Conservation (phyloP, 2,329 filamentous ascomycete genomes). For the Phialocephala sp. region DNA sequence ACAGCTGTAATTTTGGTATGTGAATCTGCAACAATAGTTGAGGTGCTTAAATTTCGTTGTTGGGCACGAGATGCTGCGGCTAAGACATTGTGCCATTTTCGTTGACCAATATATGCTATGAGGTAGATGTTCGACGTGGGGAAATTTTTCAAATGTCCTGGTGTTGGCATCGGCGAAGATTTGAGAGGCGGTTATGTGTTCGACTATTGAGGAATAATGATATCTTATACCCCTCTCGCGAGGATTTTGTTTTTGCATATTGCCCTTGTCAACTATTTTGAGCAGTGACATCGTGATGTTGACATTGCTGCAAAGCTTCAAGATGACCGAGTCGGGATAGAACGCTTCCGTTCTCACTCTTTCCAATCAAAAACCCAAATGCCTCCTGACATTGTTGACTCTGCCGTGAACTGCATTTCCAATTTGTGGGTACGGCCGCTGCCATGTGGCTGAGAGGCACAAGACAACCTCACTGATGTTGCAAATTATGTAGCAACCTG, state of each 20-base stretch:
- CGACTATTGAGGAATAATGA: not conserved
- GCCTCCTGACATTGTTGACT: not conserved
- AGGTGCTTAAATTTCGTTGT: not conserved
- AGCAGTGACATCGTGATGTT: not conserved
- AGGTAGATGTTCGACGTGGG: not conserved
- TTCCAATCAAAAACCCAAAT: not conserved
- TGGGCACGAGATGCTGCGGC: not conserved
- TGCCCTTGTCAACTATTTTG: not conserved
- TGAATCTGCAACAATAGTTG: not conserved
- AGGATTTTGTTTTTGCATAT: not conserved
- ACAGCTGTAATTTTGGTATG: not conserved
- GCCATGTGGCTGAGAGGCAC: not conserved
- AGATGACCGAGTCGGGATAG: not conserved
- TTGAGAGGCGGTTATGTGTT: not conserved
- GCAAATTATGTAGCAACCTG: conserved; percentile 8
- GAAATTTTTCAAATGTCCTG: too few species aligned
- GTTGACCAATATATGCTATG: not conserved
- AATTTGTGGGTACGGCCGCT: not conserved
- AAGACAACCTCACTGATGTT: not conserved
- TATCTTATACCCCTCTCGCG: not conserved
- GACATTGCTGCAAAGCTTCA: not conserved
- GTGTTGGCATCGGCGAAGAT: too few species aligned
- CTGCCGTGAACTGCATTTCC: not conserved
- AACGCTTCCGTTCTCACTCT: not conserved
- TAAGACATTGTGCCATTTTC: not conserved